Percentiles rank a stretch among this genome's conserved stretches.
Evolutionary conservation across 805 yeast genomes (phyloP).

Genomic region (Sugiyamaella lignohabitans): DNA sequence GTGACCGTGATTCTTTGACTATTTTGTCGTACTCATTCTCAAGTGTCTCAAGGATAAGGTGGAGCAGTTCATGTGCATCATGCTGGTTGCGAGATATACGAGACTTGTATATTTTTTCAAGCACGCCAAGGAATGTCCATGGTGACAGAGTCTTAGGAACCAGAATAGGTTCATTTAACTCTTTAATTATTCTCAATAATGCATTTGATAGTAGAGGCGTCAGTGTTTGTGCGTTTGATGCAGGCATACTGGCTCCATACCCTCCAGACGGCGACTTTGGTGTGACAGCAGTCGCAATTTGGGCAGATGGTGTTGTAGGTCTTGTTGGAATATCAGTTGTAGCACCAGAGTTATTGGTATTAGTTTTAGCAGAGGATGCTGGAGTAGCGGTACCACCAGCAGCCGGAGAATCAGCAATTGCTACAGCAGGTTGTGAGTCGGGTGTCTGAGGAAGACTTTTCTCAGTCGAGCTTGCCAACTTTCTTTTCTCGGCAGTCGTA

Average conservation of each 20-base stretch:
- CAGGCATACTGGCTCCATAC: conserved; percentile 3
- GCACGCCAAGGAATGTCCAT: conserved; percentile 67
- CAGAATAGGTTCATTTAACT: conserved; percentile 57
- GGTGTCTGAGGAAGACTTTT: background rate
- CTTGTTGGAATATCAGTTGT: background rate
- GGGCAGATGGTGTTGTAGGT: background rate
- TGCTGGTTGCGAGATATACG: conserved; percentile 77
- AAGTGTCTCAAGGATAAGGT: conserved; percentile 70
- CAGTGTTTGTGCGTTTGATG: conserved; percentile 4
- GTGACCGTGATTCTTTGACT: conserved; percentile 5
- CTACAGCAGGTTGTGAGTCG: background rate
- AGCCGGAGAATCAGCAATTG: background rate
- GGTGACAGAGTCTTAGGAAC: conserved; percentile 55
- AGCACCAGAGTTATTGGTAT: too few relatives aligned
- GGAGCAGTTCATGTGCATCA: conserved; percentile 92
- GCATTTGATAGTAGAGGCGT: conserved; percentile 20
- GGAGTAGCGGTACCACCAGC: background rate
- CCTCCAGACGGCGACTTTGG: background rate
- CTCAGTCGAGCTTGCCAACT: background rate
- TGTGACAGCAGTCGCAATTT: background rate
- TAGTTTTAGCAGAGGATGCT: too few relatives aligned
- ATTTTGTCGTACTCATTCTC: conserved; percentile 49
- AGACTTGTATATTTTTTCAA: conserved; percentile 68
- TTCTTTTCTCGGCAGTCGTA: too few relatives aligned
- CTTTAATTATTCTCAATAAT: conserved; percentile 17